These are phyloP conservation scores for Globisporangium lucens DNA, from an alignment of 352 stramenopile genomes.

Conservation along the genomic window DNA sequence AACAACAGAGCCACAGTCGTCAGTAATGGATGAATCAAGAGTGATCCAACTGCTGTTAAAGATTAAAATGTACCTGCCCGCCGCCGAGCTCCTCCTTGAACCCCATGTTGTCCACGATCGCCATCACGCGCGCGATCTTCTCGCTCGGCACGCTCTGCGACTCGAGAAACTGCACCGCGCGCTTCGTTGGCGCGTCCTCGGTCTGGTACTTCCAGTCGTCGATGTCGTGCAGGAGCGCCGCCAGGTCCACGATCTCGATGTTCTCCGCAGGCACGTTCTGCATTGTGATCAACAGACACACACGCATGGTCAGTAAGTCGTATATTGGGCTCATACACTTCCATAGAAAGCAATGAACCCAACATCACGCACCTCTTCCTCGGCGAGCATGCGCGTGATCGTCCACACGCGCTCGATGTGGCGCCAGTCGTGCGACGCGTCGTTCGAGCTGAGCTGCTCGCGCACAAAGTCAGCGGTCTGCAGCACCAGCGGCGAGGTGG, in stretches of 20 bases:
- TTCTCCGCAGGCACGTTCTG: constrained; percentile 53
- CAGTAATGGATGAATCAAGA: background rate
- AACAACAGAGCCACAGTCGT: background rate
- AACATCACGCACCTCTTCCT: constrained; percentile 48
- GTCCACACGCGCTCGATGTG: constrained; percentile 89
- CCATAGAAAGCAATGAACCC: background rate
- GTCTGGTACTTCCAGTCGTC: constrained; percentile 85
- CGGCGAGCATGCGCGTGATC: constrained; percentile 60
- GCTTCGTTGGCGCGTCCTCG: constrained; percentile 50
- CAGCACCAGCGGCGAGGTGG: constrained; percentile 48
- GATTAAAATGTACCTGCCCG: constrained; percentile 3
- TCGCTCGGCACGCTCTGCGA: constrained; percentile 42
- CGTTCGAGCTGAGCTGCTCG: constrained; percentile 65
- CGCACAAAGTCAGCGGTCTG: constrained; percentile 73
- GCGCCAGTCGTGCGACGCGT: constrained; percentile 84
- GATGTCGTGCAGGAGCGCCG: constrained; percentile 87
- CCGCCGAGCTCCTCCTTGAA: constrained; percentile 81
- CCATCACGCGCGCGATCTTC: constrained; percentile 69
- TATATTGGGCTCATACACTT: background rate
- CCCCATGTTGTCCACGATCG: constrained; percentile 80
- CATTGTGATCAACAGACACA: background rate
- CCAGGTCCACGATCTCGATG: constrained; percentile 79
- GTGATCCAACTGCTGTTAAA: too few species aligned
- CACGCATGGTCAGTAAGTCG: background rate
- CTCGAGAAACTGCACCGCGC: constrained; percentile 52